Evolutionary conservation across 495 filamentous ascomycete genomes (phyloP).

Genomic region (Aspergillus panamensis): DNA sequence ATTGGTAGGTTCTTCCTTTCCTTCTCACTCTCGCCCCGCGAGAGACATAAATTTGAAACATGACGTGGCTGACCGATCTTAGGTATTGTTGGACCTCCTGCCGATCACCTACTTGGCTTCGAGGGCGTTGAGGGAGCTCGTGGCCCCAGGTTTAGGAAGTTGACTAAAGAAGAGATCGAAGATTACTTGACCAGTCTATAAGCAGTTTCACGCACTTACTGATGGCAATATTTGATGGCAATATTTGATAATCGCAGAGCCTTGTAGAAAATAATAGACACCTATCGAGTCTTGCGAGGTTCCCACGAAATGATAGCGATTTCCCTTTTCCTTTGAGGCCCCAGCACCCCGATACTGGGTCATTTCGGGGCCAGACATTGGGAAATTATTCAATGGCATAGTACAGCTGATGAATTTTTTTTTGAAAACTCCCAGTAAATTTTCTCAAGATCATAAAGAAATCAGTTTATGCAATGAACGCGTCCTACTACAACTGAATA

Average conservation of each 20-base stretch:
- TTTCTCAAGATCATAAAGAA: not conserved
- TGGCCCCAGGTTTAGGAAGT: constrained; percentile 91
- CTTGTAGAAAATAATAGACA: constrained; percentile 29
- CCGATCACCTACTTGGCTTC: constrained; percentile 85
- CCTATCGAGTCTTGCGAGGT: constrained; percentile 26
- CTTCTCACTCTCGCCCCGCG: not conserved
- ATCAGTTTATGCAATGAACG: not conserved
- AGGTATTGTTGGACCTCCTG: constrained; percentile 95
- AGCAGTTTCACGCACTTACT: constrained; percentile 21
- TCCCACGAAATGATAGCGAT: constrained; percentile 15
- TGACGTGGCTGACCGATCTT: constrained; percentile 29
- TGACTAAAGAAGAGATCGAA: constrained; percentile 97
- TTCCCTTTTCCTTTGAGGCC: not conserved
- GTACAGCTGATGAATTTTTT: not conserved
- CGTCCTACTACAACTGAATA: not conserved
- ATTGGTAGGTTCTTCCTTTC: constrained; percentile 62
- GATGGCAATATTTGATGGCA: constrained; percentile 6
- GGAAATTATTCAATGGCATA: not conserved
- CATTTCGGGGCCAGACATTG: not conserved
- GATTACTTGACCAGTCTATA: constrained; percentile 97
- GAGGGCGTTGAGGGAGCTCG: constrained; percentile 87
- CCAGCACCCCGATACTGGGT: not conserved
- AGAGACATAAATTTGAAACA: not conserved
- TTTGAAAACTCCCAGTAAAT: not conserved
- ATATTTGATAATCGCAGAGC: constrained; percentile 15